phyloP scores from a whole-genome alignment of 2,329 filamentous ascomycete genomes.

The Cladosporium sp. region DNA sequence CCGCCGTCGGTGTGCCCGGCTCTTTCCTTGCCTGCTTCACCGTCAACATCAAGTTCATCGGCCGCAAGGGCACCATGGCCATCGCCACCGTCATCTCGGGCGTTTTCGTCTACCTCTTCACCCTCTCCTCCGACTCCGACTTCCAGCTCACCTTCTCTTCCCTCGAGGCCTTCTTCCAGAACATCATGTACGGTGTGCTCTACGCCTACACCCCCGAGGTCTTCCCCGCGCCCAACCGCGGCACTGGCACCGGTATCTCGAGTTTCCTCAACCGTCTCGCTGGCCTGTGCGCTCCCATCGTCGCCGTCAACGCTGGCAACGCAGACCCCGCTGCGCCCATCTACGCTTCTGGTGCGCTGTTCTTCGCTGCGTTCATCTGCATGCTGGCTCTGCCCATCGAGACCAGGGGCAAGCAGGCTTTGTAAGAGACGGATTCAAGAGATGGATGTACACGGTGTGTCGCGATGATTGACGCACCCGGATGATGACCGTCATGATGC shows the following conservation, averaged over 20 bases:
- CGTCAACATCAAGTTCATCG: constrained; percentile 66
- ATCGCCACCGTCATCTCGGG: constrained; percentile 64
- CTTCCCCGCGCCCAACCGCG: constrained; percentile 68
- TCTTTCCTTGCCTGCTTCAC: constrained; percentile 70
- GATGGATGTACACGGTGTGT: not conserved
- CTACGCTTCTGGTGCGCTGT: constrained; percentile 40
- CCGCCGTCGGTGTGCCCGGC: constrained; percentile 71
- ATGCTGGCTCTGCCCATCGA: constrained; percentile 42
- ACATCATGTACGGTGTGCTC: constrained; percentile 73
- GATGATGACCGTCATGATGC: too few relatives aligned
- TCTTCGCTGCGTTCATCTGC: constrained; percentile 40
- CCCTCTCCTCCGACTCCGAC: constrained; percentile 52
- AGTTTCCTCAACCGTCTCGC: constrained; percentile 66
- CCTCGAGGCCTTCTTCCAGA: constrained; percentile 65
- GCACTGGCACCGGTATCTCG: constrained; percentile 68
- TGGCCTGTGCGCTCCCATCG: constrained; percentile 64
- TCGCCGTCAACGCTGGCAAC: constrained; percentile 49
- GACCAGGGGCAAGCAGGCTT: constrained; percentile 39
- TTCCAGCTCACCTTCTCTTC: constrained; percentile 64
- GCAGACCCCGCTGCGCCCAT: constrained; percentile 40
- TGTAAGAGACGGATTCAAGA: constrained; percentile 26
- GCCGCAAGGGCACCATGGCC: constrained; percentile 69
- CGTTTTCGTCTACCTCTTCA: constrained; percentile 64
- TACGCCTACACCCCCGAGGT: constrained; percentile 76
- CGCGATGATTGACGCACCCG: too few relatives aligned